Conservation (phyloP, 228 moss, liverwort and hornwort species). For the Sphagnum magellanicum region DNA sequence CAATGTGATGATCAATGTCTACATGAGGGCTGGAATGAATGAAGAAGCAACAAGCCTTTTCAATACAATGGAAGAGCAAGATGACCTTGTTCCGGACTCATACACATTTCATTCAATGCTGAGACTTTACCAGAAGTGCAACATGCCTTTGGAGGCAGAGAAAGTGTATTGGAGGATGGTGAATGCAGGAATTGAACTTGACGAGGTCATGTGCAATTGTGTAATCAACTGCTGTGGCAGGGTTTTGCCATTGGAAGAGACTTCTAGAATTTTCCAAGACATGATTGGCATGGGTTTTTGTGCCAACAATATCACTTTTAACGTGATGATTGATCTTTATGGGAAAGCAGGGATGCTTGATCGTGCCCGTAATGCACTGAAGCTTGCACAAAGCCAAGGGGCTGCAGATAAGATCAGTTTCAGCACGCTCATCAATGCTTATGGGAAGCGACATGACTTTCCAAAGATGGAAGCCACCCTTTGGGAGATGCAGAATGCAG, state of each 20-base stretch:
- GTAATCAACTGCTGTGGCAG: constrained; percentile 89
- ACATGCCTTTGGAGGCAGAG: constrained; percentile 49
- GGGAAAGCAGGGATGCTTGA: constrained; percentile 87
- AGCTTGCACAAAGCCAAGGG: constrained; percentile 68
- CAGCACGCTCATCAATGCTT: constrained; percentile 78
- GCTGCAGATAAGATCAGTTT: constrained; percentile 79
- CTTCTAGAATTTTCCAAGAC: constrained; percentile 69
- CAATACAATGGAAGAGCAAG: constrained; percentile 49
- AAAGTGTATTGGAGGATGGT: constrained; percentile 81
- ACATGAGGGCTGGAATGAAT: constrained; percentile 69
- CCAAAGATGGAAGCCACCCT: constrained; percentile 79
- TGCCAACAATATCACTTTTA: constrained; percentile 74
- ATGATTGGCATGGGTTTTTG: constrained; percentile 67
- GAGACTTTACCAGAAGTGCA: constrained; percentile 72
- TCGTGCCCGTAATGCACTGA: constrained; percentile 59
- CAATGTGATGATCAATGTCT: constrained; percentile 91
- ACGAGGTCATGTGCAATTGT: constrained; percentile 86
- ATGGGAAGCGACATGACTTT: constrained; percentile 84
- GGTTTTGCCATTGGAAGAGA: constrained; percentile 77
- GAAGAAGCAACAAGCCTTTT: constrained; percentile 55
- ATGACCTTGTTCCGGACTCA: constrained; percentile 53
- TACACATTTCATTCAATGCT: constrained; percentile 90
- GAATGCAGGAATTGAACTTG: constrained; percentile 56
- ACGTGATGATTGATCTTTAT: constrained; percentile 89
- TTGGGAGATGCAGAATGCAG: constrained; percentile 91